Evolutionary conservation across 345 rosid genomes (phyloP), one percentile per base, ranked within the genome.

Genomic region (Crucihimalaya himalaica): DNA sequence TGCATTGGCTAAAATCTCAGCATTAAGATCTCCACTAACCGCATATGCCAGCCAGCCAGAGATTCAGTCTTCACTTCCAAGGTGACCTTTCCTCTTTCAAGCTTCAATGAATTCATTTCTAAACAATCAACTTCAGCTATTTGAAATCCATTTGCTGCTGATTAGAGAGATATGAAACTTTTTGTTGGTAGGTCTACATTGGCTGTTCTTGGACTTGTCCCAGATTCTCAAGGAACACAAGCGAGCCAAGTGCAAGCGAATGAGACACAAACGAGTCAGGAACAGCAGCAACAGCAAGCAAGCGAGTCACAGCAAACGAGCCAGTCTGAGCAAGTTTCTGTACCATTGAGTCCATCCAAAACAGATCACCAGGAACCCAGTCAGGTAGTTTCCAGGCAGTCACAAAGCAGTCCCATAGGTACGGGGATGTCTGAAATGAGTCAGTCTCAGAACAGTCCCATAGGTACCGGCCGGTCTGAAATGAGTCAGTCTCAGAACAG

Each of bases 41-140:
- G 89, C 85, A 48, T 88, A 92, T 83, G 97, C 99, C 51, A 88
- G 88, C 86, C 97, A 88, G 78, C 88, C 86, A 34, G 81, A 82
- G 69, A 80, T 90, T 66, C 92, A 79, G 65, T 80, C 92, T 72
- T 82, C 93, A 67, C 91, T 95, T 69, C 97, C 99, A 29, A 95
- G 97, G 97, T 78, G 42, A 51, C 14, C 20, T 55, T 54, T 40
- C 48, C 18, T 64, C 52, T 31, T 52, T 42, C 42, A 45, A 50
- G 34, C 28, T n/a, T 60, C 66, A 57, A 47, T 27, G 20, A 27
- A 45, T 43, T 40, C 37, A 18, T 35, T 45, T 27, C 5, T 10
- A 32, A 52, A 39, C 31, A 54, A 69, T 16, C 20, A 7, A 20
- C 15, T 23, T 59, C 47, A 14, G 66, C 28, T 58, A 54, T 52